Evolutionary conservation across 1,139 yeast species (phyloP), one percentile per base, ranked within the genome.

Genomic region (Sugiyamaella paludigena): DNA sequence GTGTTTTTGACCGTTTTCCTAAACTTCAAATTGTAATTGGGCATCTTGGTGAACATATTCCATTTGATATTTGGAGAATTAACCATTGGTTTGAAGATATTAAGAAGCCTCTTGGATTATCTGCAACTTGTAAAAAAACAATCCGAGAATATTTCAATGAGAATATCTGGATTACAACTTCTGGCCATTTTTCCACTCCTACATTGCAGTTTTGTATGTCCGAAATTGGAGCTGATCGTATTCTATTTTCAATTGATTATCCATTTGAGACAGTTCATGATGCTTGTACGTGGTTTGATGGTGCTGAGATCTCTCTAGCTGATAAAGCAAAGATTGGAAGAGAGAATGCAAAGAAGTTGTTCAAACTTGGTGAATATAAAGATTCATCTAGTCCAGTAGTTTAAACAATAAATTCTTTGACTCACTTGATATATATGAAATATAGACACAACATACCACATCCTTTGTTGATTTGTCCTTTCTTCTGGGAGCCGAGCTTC

Each of bases 211-310:
- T 37, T 31, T 43, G 47, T 40, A 39, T 36, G 27, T 37, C 30
- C 29, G 40, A 36, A 36, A 43, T 43, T 43, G 47, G 47, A 7
- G 40, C 47, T 19, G 47, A 43, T 29, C 10, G 47, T 19, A 43
- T 43, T 29, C 36, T 43, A 28, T 43, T 43, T 27, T 43, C 47
- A 12, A 38, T 43, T 6, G 47, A 43, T 32, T 43, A 43, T 43
- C 47, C 47, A 15, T 43, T 43, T 43, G 47, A 43, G 33, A 43
- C 30, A 24, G 37, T 38, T 33, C 43, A 36, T 30, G 47, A 43
- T 43, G 47, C 47, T 30, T 43, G 47, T 31, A 43, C 47, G n/a
- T 43, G 47, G 47, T 43, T 43, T 32, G 47, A 43, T 29, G 42
- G 42, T 3, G 47, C 47, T 12, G 47, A 43, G 34, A 35, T 43